Base-by-base conservation (phyloP, 257 asterid genomes). In the Petrea volubilis region DNA sequence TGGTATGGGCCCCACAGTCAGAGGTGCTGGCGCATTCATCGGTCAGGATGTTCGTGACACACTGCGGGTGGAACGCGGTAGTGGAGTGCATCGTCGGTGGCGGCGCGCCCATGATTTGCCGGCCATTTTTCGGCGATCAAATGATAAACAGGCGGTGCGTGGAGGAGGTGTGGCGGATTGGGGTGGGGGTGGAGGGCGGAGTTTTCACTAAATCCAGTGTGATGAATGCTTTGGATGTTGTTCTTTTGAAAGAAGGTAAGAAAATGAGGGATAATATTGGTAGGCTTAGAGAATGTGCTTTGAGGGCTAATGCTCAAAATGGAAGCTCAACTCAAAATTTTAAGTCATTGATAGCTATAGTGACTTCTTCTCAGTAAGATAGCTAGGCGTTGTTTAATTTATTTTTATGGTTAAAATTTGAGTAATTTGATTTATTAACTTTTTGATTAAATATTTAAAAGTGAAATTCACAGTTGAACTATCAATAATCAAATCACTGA, bases 91-190 rank as follows among this genome's bases (percentile, higher is more conserved):
- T 88, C 90, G 1, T 73, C 80, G 27, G 1, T 84, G 65, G 96
- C 2, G 88, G 90, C 1, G 92, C 86, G 60, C 93, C 96, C 2
- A 76, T 84, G 53, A 80, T 88, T n/a, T 73, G 85, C 21, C 80
- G 86, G 68, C 90, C 93, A 0, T 81, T 86, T 50, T 84, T 84
- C 0, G 96, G 89, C 1, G 96, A 88, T 79, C 90, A 88, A 2
- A 80, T 74, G 66, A 24, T 81, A 15, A 88, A 84, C 74, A 40
- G 78, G 68, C 80, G 88, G 85, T 74, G 83, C 69, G 81, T 83
- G 55, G 85, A 77, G 53, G 80, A 76, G 9, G 80, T 81, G n/a
- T 86, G 90, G 86, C 21, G 50, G 74, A 81, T 86, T 28, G 96
- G 90, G 3, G 83, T 84, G 25, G 84, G 80, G 18, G 56, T 88